phyloP scores from a whole-genome alignment of 345 rosid species.

The Iberis pinnata region DNA sequence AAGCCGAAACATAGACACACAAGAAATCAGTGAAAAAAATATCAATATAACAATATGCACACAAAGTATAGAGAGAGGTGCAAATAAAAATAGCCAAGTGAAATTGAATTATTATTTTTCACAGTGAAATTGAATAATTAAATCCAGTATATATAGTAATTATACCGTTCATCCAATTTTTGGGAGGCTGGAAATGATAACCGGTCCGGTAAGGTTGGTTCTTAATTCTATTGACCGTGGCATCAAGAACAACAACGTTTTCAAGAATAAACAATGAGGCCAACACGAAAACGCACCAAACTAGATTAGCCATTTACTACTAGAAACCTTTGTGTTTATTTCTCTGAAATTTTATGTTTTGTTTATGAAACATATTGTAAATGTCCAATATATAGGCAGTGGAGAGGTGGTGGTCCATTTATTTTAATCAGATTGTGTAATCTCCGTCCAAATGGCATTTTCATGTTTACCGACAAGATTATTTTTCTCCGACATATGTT shows the following conservation, averaged over 20 bases:
- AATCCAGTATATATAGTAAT: conserved; percentile 27
- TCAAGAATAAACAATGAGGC: conserved; percentile 13
- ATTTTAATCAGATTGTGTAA: too few relatives aligned
- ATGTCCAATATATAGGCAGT: too few relatives aligned
- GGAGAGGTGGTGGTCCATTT: too few relatives aligned
- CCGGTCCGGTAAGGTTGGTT: conserved; percentile 60
- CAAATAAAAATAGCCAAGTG: background rate
- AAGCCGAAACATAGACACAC: background rate
- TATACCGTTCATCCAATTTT: conserved; percentile 79
- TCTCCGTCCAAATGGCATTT: too few relatives aligned
- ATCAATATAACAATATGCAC: background rate
- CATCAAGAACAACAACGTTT: conserved; percentile 17
- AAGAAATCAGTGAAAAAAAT: background rate
- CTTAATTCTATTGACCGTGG: background rate
- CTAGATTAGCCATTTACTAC: conserved; percentile 11
- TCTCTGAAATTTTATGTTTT: too few relatives aligned
- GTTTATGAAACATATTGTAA: too few relatives aligned
- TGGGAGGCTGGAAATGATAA: conserved; percentile 62
- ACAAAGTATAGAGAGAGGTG: background rate
- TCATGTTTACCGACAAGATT: too few relatives aligned
- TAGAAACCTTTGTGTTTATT: too few relatives aligned
- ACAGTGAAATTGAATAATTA: background rate
- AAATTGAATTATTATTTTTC: background rate
- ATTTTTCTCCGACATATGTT: too few relatives aligned
- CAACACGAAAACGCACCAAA: conserved; percentile 19